Conservation (phyloP, 192 early-diverging fungal genomes). For the Phycomyces blakesleeanus region DNA sequence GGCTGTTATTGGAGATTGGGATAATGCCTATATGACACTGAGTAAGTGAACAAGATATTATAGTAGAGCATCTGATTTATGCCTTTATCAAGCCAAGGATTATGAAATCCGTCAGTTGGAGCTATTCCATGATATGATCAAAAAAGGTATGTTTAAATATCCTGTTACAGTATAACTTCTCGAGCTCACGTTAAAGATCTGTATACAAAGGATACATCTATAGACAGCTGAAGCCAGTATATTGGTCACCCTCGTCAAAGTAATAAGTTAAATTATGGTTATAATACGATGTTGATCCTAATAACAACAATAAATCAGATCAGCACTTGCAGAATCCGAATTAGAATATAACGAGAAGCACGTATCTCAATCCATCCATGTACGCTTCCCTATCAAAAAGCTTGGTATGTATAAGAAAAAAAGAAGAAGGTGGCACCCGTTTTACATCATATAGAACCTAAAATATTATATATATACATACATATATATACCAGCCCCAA, state of each 20-base stretch:
- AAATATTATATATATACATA: too few species aligned
- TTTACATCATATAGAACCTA: too few species aligned
- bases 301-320: too few species aligned
- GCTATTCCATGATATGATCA: slow-evolving; percentile 70
- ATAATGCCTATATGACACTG: slow-evolving; percentile 64
- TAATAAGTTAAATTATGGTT: slow-evolving; percentile 6
- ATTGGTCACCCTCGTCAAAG: slow-evolving; percentile 80
- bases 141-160: slow-evolving; percentile 38
- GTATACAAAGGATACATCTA: slow-evolving; percentile 57
- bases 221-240: slow-evolving; percentile 75
- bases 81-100: slow-evolving; percentile 46
- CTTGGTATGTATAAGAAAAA: slow-evolving; percentile 30
- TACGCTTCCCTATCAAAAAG: slow-evolving; percentile 52
- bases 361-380: slow-evolving; percentile 65
- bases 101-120: slow-evolving; percentile 71
- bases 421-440: too few species aligned
- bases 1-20: slow-evolving; percentile 77
- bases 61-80: not conserved
- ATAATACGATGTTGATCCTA: too few species aligned
- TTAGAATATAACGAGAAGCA: slow-evolving; percentile 79
- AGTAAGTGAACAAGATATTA: slow-evolving; percentile 11
- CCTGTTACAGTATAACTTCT: too few species aligned
- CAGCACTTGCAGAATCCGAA: slow-evolving; percentile 78
- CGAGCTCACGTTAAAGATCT: not conserved
- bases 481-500: not conserved